Base-by-base conservation (phyloP, 2,329 filamentous ascomycete species). In the Raffaelea albimanens region DNA sequence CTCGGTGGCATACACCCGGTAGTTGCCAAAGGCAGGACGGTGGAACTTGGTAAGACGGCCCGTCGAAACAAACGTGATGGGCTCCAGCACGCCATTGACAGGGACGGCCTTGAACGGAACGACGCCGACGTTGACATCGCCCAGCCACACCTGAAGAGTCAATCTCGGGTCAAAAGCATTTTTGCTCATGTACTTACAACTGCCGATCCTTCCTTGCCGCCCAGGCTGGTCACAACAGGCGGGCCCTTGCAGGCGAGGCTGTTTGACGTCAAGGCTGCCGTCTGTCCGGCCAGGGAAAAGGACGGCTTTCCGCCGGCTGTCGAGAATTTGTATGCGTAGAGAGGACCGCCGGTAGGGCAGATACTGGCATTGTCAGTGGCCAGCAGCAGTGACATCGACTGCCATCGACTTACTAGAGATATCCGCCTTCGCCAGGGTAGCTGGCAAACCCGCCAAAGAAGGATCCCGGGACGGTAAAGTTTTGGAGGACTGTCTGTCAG, bases 391-490 rank as follows among this genome's bases (percentile, higher is more conserved):
- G 16, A 34, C n/a, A n/a, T n/a, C n/a, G n/a, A 34, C 31, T 10
- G 16, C 31, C 9, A 34, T 9, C 8, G 2, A 44, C 48, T 43
- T 36, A 50, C 48, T 69, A 70, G 50, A 70, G 63, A 43, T 64
- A 70, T 11, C 67, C 67, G 19, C 67, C 67, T 52, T 68, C 67
- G 2, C 62, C 52, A 1, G 67, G 67, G 48, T 69, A 69, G 11
- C 63, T 65, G 13, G 64, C 67, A 19, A 57, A 56, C 14, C 61
- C 64, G 21, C 63, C 64, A 46, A 64, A 67, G 9, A 67, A 56
- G 1, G 63, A 59, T 16, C 56, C 3, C 56, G 55, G 9, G 60
- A 60, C 31, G 57, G 36, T 29, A 11, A 46, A 31, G 36, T 31
- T 33, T n/a, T 46, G 44, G 2, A 46, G 36, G 9, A 46, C 44